A percentile compares a stretch with the other conserved stretches of the same genome.
These are phyloP conservation scores for Balamuthia mandrillaris DNA, from an alignment of 208 protist genomes.

Conservation along the genomic window DNA sequence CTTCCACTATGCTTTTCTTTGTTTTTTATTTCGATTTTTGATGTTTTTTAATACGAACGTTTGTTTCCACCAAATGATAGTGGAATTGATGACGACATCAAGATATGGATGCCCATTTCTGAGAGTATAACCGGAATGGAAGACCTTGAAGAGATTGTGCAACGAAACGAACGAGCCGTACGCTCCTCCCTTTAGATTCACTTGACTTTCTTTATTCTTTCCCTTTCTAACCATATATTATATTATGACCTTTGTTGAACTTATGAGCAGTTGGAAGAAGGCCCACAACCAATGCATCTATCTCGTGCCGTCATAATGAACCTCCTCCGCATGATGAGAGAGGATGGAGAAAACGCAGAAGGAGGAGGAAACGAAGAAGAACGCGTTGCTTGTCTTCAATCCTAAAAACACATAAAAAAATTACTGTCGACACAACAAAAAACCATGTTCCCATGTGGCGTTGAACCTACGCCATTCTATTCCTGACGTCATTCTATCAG, in stretches of 20 bases:
- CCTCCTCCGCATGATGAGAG: too few species aligned
- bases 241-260: background rate
- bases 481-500: too few species aligned
- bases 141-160: background rate
- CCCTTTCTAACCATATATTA: background rate
- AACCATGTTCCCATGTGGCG: too few species aligned
- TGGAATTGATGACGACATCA: background rate
- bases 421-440: too few species aligned
- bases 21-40: background rate
- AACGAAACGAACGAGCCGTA: background rate
- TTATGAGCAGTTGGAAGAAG: background rate
- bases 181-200: background rate
- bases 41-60: background rate
- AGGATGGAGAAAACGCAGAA: too few species aligned
- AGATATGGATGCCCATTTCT: background rate
- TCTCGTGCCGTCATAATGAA: too few species aligned
- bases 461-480: too few species aligned
- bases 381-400: too few species aligned
- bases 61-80: background rate
- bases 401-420: too few species aligned
- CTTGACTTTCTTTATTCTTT: too few species aligned
- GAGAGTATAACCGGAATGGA: background rate
- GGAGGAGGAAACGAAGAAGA: too few species aligned
- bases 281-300: too few species aligned
- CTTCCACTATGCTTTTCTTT: background rate